Conservation (phyloP, 176 grass and related monocot species). For the Oryza meyeriana region DNA sequence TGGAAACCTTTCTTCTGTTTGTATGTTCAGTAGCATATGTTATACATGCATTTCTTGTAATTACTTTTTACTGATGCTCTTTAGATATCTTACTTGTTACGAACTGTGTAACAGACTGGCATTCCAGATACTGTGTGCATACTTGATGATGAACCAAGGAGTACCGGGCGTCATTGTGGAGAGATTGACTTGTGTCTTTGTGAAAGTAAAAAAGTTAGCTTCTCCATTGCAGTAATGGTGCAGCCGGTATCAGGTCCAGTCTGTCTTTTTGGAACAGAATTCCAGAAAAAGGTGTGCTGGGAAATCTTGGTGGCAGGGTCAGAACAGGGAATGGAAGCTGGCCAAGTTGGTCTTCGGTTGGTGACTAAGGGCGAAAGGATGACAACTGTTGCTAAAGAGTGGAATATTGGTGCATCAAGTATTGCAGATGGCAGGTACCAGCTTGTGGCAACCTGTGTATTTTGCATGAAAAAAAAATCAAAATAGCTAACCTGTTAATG, state of each 20-base stretch:
- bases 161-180: constrained; percentile 77
- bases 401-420: constrained; percentile 88
- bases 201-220: constrained; percentile 65
- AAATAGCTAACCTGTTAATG: not conserved
- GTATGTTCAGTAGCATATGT: not conserved
- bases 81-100: constrained; percentile 26
- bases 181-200: constrained; percentile 72
- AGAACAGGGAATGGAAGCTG: constrained; percentile 98
- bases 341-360: constrained; percentile 88
- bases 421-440: constrained; percentile 97
- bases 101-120: constrained; percentile 60
- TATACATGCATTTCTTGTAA: constrained; percentile 3
- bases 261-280: constrained; percentile 96
- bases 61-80: constrained; percentile 20
- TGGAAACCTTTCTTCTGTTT: not conserved
- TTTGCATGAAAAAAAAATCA: constrained; percentile 5
- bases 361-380: constrained; percentile 85
- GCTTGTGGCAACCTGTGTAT: constrained; percentile 1
- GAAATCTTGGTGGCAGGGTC: constrained; percentile 94
- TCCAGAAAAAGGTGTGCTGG: constrained; percentile 93
- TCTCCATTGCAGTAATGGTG: constrained; percentile 88
- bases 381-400: constrained; percentile 93
- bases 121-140: constrained; percentile 73
- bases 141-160: constrained; percentile 96
- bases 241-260: constrained; percentile 85